phyloP scores from a whole-genome alignment of 331 rosid genomes.

The Stylosanthes scabra region DNA sequence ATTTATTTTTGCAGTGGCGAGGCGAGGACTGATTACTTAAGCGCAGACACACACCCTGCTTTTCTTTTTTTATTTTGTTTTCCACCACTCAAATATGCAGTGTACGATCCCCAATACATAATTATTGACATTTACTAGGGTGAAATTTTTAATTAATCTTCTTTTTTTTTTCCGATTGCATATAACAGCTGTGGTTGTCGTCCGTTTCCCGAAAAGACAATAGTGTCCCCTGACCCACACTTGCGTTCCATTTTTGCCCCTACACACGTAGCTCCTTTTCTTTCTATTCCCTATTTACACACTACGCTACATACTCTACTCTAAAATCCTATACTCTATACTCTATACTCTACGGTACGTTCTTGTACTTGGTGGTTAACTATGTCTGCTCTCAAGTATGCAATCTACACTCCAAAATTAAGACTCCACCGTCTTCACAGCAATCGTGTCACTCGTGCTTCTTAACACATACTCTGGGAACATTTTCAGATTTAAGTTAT shows the following conservation, averaged over 20 bases:
- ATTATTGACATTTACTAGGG: constrained; percentile 16
- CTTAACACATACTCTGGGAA: too few species aligned
- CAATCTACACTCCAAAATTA: background rate
- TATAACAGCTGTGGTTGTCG: constrained; percentile 48
- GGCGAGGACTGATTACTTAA: background rate
- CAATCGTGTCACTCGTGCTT: background rate
- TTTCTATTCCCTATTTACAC: background rate
- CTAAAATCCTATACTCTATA: too few species aligned
- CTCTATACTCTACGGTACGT: background rate
- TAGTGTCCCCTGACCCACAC: constrained; percentile 29
- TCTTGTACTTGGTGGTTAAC: background rate
- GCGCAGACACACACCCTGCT: background rate
- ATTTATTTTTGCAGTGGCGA: constrained; percentile 34
- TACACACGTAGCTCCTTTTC: background rate
- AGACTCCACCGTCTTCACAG: background rate
- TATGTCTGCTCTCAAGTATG: background rate
- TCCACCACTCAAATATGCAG: constrained; percentile 56
- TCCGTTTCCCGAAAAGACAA: constrained; percentile 39
- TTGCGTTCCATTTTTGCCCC: background rate
- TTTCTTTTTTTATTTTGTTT: constrained; percentile 37
- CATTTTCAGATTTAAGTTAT: too few species aligned
- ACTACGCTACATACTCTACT: background rate
- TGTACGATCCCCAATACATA: constrained; percentile 39
- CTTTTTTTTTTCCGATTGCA: background rate
- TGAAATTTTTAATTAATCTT: background rate